Evolutionary conservation across 371 early-diverging fungal species (phyloP).

Genomic region (Mortierella sp.): DNA sequence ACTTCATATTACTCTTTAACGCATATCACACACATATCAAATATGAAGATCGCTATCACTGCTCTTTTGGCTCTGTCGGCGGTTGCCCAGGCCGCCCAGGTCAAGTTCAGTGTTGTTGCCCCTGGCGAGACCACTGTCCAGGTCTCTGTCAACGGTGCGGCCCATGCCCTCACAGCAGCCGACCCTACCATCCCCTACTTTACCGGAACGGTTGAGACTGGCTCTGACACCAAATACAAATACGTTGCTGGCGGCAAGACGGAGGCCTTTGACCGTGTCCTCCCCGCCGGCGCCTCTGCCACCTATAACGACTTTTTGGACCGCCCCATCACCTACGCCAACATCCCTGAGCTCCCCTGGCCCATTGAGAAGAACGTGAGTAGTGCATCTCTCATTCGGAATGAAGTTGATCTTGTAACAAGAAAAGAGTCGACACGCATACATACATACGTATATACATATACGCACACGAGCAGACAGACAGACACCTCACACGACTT

Average conservation of each 20-base stretch:
- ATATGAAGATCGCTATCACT: conserved; percentile 13
- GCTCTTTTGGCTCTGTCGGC: conserved; percentile 36
- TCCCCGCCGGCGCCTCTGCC: conserved; percentile 49
- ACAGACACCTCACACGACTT: neutral
- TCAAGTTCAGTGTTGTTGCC: conserved; percentile 67
- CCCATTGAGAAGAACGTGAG: conserved; percentile 61
- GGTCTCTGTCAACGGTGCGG: conserved; percentile 64
- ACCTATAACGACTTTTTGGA: conserved; percentile 66
- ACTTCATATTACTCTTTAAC: neutral
- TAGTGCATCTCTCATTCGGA: no score
- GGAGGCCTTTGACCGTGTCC: conserved; percentile 63
- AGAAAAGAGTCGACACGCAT: neutral
- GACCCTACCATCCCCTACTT: conserved; percentile 64
- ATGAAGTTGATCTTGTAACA: conserved; percentile 7
- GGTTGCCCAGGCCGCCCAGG: conserved; percentile 58
- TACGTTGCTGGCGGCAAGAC: conserved; percentile 63
- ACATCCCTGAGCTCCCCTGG: conserved; percentile 66
- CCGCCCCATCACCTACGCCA: conserved; percentile 67
- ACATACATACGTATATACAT: neutral
- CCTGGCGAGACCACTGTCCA: conserved; percentile 62
- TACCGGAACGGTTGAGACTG: conserved; percentile 60
- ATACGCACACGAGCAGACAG: no score
- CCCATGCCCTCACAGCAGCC: conserved; percentile 54
- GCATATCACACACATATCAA: neutral
- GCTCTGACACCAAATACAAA: conserved; percentile 60